phyloP scores from a whole-genome alignment of 2,329 filamentous ascomycete species.

The Penicillium brevicompactum region DNA sequence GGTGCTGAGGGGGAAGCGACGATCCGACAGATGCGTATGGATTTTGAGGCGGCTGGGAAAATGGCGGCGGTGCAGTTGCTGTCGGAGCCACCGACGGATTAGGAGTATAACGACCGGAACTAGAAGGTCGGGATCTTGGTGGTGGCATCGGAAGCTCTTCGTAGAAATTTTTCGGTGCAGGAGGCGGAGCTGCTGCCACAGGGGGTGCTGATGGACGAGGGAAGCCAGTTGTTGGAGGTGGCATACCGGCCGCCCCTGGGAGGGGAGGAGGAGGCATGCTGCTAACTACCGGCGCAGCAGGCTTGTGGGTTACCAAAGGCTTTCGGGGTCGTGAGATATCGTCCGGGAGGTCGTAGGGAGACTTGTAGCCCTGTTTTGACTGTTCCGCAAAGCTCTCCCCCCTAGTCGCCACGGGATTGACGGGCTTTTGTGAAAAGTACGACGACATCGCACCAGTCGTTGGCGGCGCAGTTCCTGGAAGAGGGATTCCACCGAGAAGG shows the following conservation, averaged over 20 bases:
- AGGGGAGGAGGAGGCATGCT: conserved; percentile 56
- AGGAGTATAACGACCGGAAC: conserved; percentile 44
- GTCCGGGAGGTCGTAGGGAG: conserved; percentile 92
- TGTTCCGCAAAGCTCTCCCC: conserved; percentile 87
- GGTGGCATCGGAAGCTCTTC: conserved; percentile 70
- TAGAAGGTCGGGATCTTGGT: conserved; percentile 62
- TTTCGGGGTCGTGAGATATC: conserved; percentile 71
- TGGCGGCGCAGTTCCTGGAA: conserved; percentile 21
- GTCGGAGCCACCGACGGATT: conserved; percentile 29
- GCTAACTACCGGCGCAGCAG: conserved; percentile 49
- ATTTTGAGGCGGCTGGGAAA: not conserved
- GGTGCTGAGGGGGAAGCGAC: not conserved
- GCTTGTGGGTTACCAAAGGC: conserved; percentile 61
- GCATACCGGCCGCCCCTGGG: conserved; percentile 64
- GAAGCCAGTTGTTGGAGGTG: conserved; percentile 17
- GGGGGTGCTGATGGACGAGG: conserved; percentile 19
- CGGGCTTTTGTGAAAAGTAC: conserved; percentile 30
- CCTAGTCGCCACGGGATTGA: conserved; percentile 47
- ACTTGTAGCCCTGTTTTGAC: conserved; percentile 86
- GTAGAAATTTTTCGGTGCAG: conserved; percentile 63
- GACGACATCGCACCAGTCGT: conserved; percentile 19
- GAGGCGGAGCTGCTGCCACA: conserved; percentile 14
- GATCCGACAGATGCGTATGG: not conserved
- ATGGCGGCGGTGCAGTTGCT: not conserved
- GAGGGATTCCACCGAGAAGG: conserved; percentile 41